A percentile compares a stretch with the other conserved stretches of the same genome.
Conservation (phyloP, 1,284 basidiomycete genomes). For the Bondarzewia mesenterica region DNA sequence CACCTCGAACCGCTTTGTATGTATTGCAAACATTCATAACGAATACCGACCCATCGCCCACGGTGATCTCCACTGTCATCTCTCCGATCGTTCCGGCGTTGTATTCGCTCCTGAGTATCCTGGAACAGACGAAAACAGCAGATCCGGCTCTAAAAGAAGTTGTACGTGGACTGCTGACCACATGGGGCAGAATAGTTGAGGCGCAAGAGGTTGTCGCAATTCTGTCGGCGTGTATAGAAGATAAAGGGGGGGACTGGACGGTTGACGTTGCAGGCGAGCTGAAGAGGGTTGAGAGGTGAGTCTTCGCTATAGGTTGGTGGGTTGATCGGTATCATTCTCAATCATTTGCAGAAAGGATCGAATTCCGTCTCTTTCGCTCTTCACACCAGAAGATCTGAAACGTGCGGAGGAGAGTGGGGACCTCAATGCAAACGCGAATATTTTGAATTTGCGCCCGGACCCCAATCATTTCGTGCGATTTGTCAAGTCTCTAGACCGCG, state of each 20-base stretch:
- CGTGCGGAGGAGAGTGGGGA: slow-evolving; percentile 33
- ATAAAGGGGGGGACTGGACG: slow-evolving; percentile 49
- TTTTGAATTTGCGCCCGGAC: slow-evolving; percentile 67
- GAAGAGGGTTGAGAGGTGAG: slow-evolving; percentile 32
- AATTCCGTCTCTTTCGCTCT: slow-evolving; percentile 28
- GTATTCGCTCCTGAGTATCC: slow-evolving; percentile 52
- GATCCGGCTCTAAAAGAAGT: slow-evolving; percentile 57
- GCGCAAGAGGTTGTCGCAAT: slow-evolving; percentile 44
- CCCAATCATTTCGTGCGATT: slow-evolving; percentile 59
- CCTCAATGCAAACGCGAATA: slow-evolving; percentile 43
- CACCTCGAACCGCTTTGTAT: no score
- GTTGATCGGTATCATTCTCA: not conserved
- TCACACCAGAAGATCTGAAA: slow-evolving; percentile 43
- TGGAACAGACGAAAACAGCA: slow-evolving; percentile 45
- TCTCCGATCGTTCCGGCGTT: slow-evolving; percentile 62
- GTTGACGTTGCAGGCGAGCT: slow-evolving; percentile 46
- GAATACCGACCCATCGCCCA: slow-evolving; percentile 73
- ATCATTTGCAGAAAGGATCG: slow-evolving; percentile 17
- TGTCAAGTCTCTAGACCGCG: slow-evolving; percentile 54
- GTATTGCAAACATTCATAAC: slow-evolving; percentile 50
- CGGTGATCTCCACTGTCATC: slow-evolving; percentile 54
- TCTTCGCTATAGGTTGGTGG: not conserved
- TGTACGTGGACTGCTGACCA: slow-evolving; percentile 49
- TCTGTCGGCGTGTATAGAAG: slow-evolving; percentile 53
- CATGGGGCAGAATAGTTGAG: slow-evolving; percentile 67